A percentile compares a stretch with the other conserved stretches of the same genome.
Conservation (phyloP, 192 early-diverging fungal species). For the Kickxella alabastrina region DNA sequence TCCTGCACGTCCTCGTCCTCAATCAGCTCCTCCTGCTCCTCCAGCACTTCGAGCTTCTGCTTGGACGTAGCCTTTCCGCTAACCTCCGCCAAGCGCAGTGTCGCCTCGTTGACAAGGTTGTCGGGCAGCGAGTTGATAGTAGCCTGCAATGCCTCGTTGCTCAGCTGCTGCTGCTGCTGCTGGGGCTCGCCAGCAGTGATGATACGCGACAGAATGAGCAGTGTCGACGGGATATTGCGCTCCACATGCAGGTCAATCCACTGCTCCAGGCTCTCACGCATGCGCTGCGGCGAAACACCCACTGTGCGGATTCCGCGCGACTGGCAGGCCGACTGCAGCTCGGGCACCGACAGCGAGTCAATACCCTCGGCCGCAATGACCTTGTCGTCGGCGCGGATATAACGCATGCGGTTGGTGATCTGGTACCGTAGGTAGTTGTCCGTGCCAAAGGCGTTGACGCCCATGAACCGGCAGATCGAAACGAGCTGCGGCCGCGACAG, state of each 20-base stretch:
- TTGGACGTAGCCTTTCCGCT: conserved; percentile 88
- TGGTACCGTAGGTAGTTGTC: conserved; percentile 92
- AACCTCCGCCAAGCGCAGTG: conserved; percentile 80
- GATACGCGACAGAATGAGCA: conserved; percentile 87
- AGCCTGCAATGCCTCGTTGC: conserved; percentile 84
- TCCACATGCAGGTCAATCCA: conserved; percentile 94
- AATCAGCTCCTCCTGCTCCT: conserved; percentile 96
- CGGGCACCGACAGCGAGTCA: conserved; percentile 81
- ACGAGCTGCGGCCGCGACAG: conserved; percentile 92
- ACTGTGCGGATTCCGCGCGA: conserved; percentile 85
- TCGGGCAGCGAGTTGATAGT: conserved; percentile 89
- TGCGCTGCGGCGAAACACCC: conserved; percentile 84
- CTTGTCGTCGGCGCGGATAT: conserved; percentile 86
- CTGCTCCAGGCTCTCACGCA: conserved; percentile 83
- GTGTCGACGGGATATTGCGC: conserved; percentile 85
- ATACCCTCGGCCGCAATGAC: conserved; percentile 84
- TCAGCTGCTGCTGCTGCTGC: conserved; percentile 71
- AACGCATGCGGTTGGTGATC: conserved; percentile 81
- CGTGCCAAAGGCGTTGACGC: conserved; percentile 95
- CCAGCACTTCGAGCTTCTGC: conserved; percentile 89
- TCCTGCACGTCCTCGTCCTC: conserved; percentile 92
- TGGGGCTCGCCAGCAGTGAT: conserved; percentile 73
- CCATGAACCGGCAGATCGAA: conserved; percentile 93
- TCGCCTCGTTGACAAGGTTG: conserved; percentile 83
- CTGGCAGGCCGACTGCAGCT: conserved; percentile 82